These are phyloP conservation scores for Lipomyces orientalis DNA, from an alignment of 805 yeast species.

Conservation along the genomic window DNA sequence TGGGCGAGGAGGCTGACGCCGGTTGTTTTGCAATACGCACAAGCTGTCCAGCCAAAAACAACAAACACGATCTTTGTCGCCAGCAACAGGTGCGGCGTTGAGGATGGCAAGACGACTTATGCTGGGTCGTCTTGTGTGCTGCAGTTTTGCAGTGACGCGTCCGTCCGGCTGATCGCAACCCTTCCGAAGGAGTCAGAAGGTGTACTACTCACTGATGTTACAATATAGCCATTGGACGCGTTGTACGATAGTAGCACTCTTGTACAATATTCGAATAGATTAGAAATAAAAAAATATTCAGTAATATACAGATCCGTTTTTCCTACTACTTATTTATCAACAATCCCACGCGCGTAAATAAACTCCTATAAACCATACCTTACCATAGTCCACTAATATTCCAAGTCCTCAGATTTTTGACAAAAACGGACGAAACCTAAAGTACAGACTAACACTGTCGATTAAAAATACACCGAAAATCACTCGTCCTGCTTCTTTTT, in stretches of 20 bases:
- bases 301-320: neutral
- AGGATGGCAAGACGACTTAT: slow-evolving; percentile 56
- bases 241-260: neutral
- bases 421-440: neutral
- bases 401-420: neutral
- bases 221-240: neutral
- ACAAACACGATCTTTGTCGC: slow-evolving; percentile 52
- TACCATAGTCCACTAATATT: neutral
- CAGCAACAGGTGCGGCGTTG: slow-evolving; percentile 82
- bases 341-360: neutral
- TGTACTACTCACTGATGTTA: slow-evolving; percentile 7
- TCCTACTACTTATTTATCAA: neutral
- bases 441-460: neutral
- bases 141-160: slow-evolving; percentile 21
- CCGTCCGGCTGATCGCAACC: slow-evolving; percentile 1
- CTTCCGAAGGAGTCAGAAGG: slow-evolving; percentile 22
- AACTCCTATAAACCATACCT: no score
- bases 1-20: slow-evolving; percentile 79
- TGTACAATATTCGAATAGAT: neutral
- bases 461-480: neutral
- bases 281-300: neutral
- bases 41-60: slow-evolving; percentile 32
- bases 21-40: slow-evolving; percentile 51
- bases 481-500: slow-evolving; percentile 35
- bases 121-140: slow-evolving; percentile 63